Conservation (phyloP, 1,284 basidiomycete genomes). For the Sporisorium scitamineum region DNA sequence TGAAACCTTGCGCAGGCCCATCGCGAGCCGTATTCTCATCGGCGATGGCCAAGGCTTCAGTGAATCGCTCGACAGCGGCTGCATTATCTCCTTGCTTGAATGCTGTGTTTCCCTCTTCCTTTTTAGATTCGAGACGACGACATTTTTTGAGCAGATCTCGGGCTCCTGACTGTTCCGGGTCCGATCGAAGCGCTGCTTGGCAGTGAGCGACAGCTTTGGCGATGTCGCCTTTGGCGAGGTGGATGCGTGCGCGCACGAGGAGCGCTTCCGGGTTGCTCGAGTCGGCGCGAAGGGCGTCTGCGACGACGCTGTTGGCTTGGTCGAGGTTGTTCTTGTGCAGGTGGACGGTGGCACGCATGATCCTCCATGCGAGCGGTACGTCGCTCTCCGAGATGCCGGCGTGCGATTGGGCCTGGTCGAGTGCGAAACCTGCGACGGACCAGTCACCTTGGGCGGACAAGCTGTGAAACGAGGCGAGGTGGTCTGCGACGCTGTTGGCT, state of each 20-base stretch:
- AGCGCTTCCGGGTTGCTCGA: constrained; percentile 83
- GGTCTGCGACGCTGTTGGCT: constrained; percentile 50
- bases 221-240: constrained; percentile 81
- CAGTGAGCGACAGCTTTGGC: constrained; percentile 79
- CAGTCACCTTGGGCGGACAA: constrained; percentile 75
- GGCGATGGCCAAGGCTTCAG: constrained; percentile 55
- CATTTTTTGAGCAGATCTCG: constrained; percentile 80
- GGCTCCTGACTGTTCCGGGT: constrained; percentile 81
- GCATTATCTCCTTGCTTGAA: constrained; percentile 78
- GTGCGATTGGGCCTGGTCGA: constrained; percentile 59
- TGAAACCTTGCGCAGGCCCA: constrained; percentile 58
- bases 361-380: constrained; percentile 51
- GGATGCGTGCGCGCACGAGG: constrained; percentile 81
- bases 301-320: constrained; percentile 69
- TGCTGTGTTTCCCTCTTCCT: constrained; percentile 83
- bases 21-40: constrained; percentile 50
- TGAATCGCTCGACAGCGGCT: constrained; percentile 76
- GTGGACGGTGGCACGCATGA: constrained; percentile 48
- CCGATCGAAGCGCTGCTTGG: constrained; percentile 79
- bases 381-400: constrained; percentile 49
- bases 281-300: constrained; percentile 80
- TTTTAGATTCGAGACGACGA: constrained; percentile 81
- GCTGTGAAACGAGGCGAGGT: constrained; percentile 74
- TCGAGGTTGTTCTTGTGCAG: constrained; percentile 58
- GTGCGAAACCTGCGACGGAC: constrained; percentile 68